A percentile compares a stretch with the other conserved stretches of the same genome.
Evolutionary conservation across 768 basidiomycete genomes (phyloP).

Genomic region (Boletus subcaerulescens): DNA sequence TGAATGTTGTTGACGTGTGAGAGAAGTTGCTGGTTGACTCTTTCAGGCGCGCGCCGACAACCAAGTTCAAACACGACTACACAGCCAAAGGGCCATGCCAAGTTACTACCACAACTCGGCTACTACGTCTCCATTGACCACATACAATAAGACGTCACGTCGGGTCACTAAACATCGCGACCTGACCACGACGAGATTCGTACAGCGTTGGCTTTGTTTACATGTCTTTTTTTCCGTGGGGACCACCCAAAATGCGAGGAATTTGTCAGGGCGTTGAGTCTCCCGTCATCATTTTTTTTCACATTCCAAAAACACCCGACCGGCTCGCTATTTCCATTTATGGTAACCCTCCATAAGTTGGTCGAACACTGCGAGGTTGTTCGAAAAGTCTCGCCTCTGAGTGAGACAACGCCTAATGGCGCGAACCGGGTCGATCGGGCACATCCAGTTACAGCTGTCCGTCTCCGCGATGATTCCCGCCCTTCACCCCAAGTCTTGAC

Average conservation of each 20-base stretch:
- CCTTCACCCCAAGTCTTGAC: too few relatives aligned
- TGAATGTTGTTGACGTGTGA: constrained; percentile 30
- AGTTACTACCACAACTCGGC: constrained; percentile 12
- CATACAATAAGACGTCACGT: too few relatives aligned
- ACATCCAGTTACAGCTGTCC: too few relatives aligned
- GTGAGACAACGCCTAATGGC: not conserved
- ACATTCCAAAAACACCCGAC: constrained; percentile 21
- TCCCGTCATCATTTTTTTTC: constrained; percentile 18
- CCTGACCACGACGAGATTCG: too few relatives aligned
- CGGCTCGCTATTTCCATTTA: constrained; percentile 22
- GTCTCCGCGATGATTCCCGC: too few relatives aligned
- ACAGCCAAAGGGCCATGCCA: constrained; percentile 17
- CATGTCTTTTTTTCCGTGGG: not conserved
- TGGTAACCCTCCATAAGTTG: constrained; percentile 14
- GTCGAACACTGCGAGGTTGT: not conserved
- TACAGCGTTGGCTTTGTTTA: too few relatives aligned
- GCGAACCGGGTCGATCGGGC: too few relatives aligned
- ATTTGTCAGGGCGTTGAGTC: constrained; percentile 23
- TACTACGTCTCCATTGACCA: not conserved
- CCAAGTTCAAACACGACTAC: constrained; percentile 35
- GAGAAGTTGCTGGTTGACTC: constrained; percentile 11
- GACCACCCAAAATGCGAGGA: constrained; percentile 1
- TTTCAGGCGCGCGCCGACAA: constrained; percentile 27
- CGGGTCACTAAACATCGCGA: too few relatives aligned
- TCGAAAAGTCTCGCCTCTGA: not conserved